Base-by-base conservation (phyloP, 2,329 filamentous ascomycete genomes). In the Venturia aucupariae region DNA sequence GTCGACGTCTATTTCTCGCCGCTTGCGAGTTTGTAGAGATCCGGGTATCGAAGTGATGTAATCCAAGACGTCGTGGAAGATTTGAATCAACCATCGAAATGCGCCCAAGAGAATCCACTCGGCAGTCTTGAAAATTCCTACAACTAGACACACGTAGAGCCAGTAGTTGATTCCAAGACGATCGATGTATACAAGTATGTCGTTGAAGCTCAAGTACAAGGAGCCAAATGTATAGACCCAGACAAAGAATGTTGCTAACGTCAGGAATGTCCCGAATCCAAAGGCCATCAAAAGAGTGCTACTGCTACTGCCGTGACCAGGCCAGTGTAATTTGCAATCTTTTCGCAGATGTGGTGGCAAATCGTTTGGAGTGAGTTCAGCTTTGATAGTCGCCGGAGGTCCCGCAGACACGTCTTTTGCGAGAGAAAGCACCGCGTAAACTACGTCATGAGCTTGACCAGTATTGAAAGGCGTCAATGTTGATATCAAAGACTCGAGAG, bases 371-470 rank as follows among this genome's bases (percentile, higher is more conserved):
- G 44, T 48, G n/a, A 48, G n/a, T n/a, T 48, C 44, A 24, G 44
- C 44, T 11, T 48, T 48, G 44, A 48, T n/a, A 24, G 24, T 24
- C 44, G 24, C n/a, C 1, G 44, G 5, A 48, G 44, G 44, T 24
- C 44, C 44, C 8, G 44, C 44, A 24, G 44, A 48, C n/a, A 48
- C 44, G 54, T 77, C 75, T 22, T 70, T 69, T 0, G 75, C 69
- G 44, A 77, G 73, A 2, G 72, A 71, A 0, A 77, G 66, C 1
- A 77, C 63, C 0, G 74, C 69, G 57, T 75, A 77, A 0, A 76
- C 68, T 0, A 69, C 68, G 48, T 77, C 74, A 8, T 71, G 71
- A 0, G 74, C 71, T 48, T 70, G 63, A 0, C 64, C 64, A 4
- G 69, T 67, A 5, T 74, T 67, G 65, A 76, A 76, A 0, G 71